These are phyloP conservation scores for Kurtzmaniella fragi DNA, from an alignment of 805 yeast species.

Conservation along the genomic window DNA sequence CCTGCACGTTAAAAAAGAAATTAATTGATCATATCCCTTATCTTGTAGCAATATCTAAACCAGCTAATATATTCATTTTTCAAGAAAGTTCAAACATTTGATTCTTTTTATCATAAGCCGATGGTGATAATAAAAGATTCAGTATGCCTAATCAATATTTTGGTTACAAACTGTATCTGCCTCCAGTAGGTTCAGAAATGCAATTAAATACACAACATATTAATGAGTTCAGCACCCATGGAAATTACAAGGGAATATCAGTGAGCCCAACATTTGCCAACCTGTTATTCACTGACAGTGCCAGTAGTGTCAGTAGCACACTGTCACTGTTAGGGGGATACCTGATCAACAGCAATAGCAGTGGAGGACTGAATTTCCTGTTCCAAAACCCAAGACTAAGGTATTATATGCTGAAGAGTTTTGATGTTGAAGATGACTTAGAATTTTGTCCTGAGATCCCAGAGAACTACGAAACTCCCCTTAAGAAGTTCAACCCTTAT, in stretches of 20 bases:
- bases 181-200: neutral
- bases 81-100: too few relatives aligned
- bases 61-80: too few relatives aligned
- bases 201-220: neutral
- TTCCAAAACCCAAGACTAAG: constrained; percentile 48
- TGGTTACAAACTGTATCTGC: constrained; percentile 3
- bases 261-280: constrained; percentile 2
- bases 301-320: constrained; percentile 3
- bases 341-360: neutral
- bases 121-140: neutral
- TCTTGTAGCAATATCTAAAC: too few relatives aligned
- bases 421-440: constrained; percentile 58
- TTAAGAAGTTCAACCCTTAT: constrained; percentile 61
- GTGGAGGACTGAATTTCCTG: constrained; percentile 22
- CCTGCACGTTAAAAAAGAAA: too few relatives aligned
- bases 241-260: too few relatives aligned
- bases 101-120: too few relatives aligned
- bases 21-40: too few relatives aligned
- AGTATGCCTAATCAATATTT: constrained; percentile 4
- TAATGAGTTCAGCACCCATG: neutral
- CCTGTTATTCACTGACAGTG: neutral
- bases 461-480: constrained; percentile 19
- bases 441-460: constrained; percentile 62
- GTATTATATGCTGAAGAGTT: constrained; percentile 54
- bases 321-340: neutral